Conservation (phyloP, 495 filamentous ascomycete species). For the Aspergillus indologenus region DNA sequence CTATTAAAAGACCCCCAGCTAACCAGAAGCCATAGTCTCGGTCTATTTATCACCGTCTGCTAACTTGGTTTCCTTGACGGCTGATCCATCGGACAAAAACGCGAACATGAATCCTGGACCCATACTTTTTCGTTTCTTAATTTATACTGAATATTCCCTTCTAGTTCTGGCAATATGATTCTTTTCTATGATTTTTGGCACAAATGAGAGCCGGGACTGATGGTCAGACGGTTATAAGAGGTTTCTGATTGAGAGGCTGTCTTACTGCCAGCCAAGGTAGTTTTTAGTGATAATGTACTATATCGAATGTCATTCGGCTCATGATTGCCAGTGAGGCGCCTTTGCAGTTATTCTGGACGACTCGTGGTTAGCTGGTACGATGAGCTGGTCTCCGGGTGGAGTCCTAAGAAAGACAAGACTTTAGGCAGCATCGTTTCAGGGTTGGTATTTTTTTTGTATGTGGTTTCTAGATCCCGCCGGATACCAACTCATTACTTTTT, state of each 20-base stretch:
- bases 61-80: constrained; percentile 28
- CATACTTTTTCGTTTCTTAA: neutral
- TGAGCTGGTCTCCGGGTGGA: neutral
- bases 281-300: neutral
- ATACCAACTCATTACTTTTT: too few species aligned
- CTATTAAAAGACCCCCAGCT: constrained; percentile 9
- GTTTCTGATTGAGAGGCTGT: neutral
- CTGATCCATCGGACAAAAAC: constrained; percentile 8
- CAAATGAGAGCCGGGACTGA: neutral
- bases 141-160: neutral
- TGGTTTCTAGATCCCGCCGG: neutral
- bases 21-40: constrained; percentile 41
- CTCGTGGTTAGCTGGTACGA: too few species aligned
- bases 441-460: neutral
- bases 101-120: constrained; percentile 17
- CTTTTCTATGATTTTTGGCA: constrained; percentile 1
- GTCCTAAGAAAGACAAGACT: neutral
- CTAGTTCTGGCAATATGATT: neutral
- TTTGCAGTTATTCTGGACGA: too few species aligned
- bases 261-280: neutral
- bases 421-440: neutral
- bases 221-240: neutral
- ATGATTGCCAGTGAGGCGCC: too few species aligned
- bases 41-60: constrained; percentile 60
- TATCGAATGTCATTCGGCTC: neutral